Evolutionary conservation across 352 stramenopile genomes (phyloP), one percentile per base, ranked within the genome.

Genomic region (Phytophthora macrochlamydospora): DNA sequence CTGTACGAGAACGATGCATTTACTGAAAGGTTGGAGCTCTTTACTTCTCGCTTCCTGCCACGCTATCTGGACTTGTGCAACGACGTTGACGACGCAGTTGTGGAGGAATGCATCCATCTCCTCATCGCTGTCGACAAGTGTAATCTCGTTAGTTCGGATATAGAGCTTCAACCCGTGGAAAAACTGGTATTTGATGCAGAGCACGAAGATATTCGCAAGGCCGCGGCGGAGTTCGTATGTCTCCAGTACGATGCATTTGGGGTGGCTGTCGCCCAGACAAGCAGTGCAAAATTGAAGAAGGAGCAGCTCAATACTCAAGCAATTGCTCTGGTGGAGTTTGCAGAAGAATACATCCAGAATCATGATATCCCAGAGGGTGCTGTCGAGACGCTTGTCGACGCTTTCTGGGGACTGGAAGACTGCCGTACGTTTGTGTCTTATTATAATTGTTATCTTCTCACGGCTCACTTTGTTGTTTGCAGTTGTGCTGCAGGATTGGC

Each of bases 181-280:
- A 86, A 80, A 13, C 66, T 96, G 13, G 87, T 96, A 2, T 96
- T 96, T 62, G 77, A 94, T 43, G 69, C 83, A 14, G 71, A 81
- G 13, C 87, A 91, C 52, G 67, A 80, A 11, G 68, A 88, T 1
- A 93, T 96, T 67, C 83, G 87, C 29, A 93, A 89, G 59, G 81
- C 76, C 13, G 89, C 89, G 2, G 89, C 89, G 2, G 89, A 94
- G 55, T 96, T 96, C 59, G 85, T 94, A 2, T 96, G 89, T 40
- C 67, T 96, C 42, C 89, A 96, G 58, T 96, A 96, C 42, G 87
- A 95, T 61, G 89, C 89, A 28, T 96, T 96, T 62, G 89, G 89
- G 28, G 83, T 95, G 32, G 81, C 87, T 1, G 76, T 89, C 30
- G 81, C 83, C 8, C 91, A 82, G 30, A 73, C 76, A 8, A 89